phyloP scores from a whole-genome alignment of 331 rosid genomes.

The Malus hybrid region DNA sequence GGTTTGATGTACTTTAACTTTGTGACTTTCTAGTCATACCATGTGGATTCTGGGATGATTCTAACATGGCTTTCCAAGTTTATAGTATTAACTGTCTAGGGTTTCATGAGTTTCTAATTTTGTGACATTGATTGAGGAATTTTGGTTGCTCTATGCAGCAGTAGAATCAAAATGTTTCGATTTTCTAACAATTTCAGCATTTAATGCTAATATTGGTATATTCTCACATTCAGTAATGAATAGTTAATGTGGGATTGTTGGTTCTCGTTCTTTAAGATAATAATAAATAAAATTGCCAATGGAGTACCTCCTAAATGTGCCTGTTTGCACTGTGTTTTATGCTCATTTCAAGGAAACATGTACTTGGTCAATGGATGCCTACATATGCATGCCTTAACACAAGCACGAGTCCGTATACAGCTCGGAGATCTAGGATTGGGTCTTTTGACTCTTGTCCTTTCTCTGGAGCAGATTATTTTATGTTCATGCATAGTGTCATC shows the following conservation, averaged over 20 bases:
- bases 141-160: not conserved
- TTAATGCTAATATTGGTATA: not conserved
- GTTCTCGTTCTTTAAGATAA: not conserved
- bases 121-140: not conserved
- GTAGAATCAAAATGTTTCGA: not conserved
- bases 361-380: not conserved
- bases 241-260: not conserved
- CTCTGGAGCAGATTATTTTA: not conserved
- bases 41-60: not conserved
- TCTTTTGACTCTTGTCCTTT: too few species aligned
- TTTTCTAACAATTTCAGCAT: not conserved
- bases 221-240: not conserved
- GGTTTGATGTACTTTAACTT: not conserved
- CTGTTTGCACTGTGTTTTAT: not conserved
- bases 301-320: not conserved
- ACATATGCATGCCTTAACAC: not conserved
- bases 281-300: not conserved
- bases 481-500: not conserved
- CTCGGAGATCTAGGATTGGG: not conserved
- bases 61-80: not conserved
- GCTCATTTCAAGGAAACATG: not conserved
- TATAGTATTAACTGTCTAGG: not conserved
- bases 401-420: not conserved
- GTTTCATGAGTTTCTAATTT: not conserved
- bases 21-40: not conserved